Evolutionary conservation across 129 eudicot species (phyloP).

Genomic region (Dittrichia graveolens): DNA sequence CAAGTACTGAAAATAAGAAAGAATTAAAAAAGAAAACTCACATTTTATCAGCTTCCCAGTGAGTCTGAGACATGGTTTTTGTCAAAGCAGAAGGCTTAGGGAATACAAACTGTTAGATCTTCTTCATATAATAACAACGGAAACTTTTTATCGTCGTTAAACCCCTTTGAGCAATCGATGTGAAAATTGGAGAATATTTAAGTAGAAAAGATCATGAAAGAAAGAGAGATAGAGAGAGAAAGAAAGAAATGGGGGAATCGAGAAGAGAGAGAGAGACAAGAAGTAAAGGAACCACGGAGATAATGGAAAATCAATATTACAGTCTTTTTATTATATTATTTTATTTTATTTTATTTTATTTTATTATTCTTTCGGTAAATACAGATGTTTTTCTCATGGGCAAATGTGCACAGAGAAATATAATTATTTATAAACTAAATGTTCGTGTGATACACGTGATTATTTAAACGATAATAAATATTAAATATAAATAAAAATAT

Average conservation of each 20-base stretch:
- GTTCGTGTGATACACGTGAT: too few species aligned
- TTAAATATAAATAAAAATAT: too few species aligned
- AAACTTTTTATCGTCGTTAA: conserved; percentile 22
- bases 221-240: conserved; percentile 7
- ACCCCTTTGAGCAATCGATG: conserved; percentile 33
- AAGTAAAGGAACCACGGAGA: too few species aligned
- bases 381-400: not conserved
- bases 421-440: too few species aligned
- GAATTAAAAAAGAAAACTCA: conserved; percentile 30
- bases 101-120: conserved; percentile 43
- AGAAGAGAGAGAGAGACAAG: conserved; percentile 21
- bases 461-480: too few species aligned
- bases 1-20: not conserved
- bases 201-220: conserved; percentile 30
- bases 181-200: conserved; percentile 28
- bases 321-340: too few species aligned
- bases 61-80: conserved; percentile 87
- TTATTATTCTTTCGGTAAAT: too few species aligned
- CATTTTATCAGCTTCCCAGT: conserved; percentile 99
- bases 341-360: too few species aligned
- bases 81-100: conserved; percentile 16
- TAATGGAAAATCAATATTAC: not conserved
- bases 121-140: conserved; percentile 27
- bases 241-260: not conserved
- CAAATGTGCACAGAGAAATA: not conserved